Conservation (phyloP, 148 eudicot species). For the Polygonum maritimum region DNA sequence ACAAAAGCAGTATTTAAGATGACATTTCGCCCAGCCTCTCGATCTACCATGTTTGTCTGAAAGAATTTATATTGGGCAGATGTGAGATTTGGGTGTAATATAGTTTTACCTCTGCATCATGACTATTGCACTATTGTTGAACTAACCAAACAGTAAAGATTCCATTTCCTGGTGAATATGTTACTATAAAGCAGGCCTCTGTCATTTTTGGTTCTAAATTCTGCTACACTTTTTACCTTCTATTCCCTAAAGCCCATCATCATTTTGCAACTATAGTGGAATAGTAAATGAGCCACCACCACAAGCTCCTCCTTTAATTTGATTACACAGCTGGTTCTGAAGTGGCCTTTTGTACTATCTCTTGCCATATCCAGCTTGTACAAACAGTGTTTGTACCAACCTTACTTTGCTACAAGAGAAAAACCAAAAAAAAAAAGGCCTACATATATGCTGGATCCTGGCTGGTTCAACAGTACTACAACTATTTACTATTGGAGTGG, state of each 20-base stretch:
- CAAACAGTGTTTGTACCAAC: not conserved
- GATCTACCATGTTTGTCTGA: not conserved
- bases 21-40: not conserved
- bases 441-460: not conserved
- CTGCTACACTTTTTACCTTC: not conserved
- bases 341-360: not conserved
- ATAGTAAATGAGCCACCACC: not conserved
- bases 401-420: not conserved
- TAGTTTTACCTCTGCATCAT: not conserved
- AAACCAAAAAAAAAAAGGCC: not conserved
- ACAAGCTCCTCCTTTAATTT: not conserved
- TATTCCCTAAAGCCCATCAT: not conserved
- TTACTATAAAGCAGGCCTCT: not conserved
- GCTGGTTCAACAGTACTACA: not conserved
- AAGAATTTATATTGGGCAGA: not conserved
- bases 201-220: not conserved
- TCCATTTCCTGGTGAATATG: not conserved
- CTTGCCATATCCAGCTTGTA: conserved; percentile 3
- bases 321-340: not conserved
- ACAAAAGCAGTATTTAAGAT: not conserved
- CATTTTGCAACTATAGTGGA: not conserved
- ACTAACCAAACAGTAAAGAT: not conserved
- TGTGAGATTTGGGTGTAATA: not conserved
- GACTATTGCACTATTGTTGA: not conserved
- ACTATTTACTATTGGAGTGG: too few relatives aligned